Evolutionary conservation across 2,329 filamentous ascomycete genomes (phyloP), one percentile per base, ranked within the genome.

Genomic region (Gnomoniopsis sp.): DNA sequence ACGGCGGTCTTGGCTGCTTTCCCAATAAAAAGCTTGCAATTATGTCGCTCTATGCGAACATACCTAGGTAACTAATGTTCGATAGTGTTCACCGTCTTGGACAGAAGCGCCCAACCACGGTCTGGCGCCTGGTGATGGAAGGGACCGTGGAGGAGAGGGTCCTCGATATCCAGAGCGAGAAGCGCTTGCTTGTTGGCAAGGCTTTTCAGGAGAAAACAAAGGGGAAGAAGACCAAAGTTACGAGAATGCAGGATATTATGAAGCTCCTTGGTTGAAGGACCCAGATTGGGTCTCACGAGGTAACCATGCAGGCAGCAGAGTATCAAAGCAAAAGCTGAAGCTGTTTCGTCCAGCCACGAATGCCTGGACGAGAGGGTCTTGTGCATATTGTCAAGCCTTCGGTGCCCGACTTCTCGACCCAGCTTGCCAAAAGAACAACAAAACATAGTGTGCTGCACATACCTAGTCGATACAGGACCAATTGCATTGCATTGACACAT

Each of bases 111-210:
- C 82, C 87, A 61, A 92, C 88, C 0, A 92, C 85, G 1, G 87
- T 96, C 1, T 95, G 91, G 79, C 80, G 91, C 49, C 77, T 96
- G 11, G 84, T 96, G 1, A 88, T 96, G 75, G 89, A 96, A 65
- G 83, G 80, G 1, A 89, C 84, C 8, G 86, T 96, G 6, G 93
- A 96, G 71, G 89, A 96, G 70, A 80, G 86, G 0, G 91, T 96
- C 21, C 75, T 96, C 41, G 81, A 86, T 19, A 86, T 96, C 49
- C 92, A 96, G 72, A 79, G 83, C 43, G 85, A 89, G 66, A 96
- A 96, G 79, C 81, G 91, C 44, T 82, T 88, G 67, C 74, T 96
- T 53, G 91, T 95, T 71, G 84, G 80, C 38, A 83, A 90, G 66
- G 91, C 91, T 0, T 95, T 96, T 74, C 83, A 87, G 59, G 92